These are phyloP conservation scores for Hippophae rhamnoides DNA, from an alignment of 306 rosid species.

Conservation along the genomic window DNA sequence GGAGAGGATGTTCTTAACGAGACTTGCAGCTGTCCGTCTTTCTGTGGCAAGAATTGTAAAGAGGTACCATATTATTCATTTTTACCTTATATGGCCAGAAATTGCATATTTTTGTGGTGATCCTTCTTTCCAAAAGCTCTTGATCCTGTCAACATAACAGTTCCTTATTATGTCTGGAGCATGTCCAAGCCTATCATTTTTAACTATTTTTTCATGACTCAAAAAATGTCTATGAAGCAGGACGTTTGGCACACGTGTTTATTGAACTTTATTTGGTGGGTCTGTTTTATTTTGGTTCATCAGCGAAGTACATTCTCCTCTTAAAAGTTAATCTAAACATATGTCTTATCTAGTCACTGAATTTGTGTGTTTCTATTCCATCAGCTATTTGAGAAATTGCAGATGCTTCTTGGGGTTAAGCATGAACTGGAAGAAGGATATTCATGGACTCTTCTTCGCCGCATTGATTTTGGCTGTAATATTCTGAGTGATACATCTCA, in stretches of 20 bases:
- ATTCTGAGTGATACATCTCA: conserved; percentile 34
- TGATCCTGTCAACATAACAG: too few species aligned
- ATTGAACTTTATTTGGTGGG: neutral
- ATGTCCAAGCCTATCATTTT: too few species aligned
- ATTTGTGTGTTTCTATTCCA: conserved; percentile 24
- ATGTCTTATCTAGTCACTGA: neutral
- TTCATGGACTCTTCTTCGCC: conserved; percentile 61
- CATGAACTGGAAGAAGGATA: conserved; percentile 76
- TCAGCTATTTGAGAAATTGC: conserved; percentile 58
- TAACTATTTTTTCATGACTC: neutral
- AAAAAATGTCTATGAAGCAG: neutral
- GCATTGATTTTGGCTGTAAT: conserved; percentile 50
- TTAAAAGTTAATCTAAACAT: too few species aligned
- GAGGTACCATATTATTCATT: conserved; percentile 39
- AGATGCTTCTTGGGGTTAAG: conserved; percentile 71
- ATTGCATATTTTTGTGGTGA: neutral
- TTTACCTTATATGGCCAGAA: conserved; percentile 15
- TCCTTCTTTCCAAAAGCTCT: too few species aligned
- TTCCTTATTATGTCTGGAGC: too few species aligned
- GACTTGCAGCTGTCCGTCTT: conserved; percentile 25
- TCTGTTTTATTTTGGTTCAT: neutral
- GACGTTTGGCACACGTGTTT: neutral
- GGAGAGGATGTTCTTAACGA: conserved; percentile 27
- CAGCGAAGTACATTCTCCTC: too few species aligned
- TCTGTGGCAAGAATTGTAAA: conserved; percentile 69